phyloP scores from a whole-genome alignment of 1,284 basidiomycete genomes.

The Rhodotorula glutinis region DNA sequence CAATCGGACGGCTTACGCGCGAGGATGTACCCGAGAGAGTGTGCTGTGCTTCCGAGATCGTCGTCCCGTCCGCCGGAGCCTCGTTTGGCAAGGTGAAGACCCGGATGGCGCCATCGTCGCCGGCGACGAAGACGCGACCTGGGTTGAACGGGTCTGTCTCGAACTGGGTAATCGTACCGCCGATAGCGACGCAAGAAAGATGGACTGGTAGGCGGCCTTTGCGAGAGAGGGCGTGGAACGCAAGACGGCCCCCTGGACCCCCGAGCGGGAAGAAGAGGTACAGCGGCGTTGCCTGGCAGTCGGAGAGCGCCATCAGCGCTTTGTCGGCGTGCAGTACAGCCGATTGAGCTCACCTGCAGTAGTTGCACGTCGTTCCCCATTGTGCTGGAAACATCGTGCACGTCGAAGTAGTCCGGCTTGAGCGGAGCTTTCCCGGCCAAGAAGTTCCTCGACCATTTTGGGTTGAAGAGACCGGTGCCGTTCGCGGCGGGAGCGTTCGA shows the following conservation, averaged over 20 bases:
- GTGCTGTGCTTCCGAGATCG: neutral
- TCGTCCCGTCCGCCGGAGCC: constrained; percentile 12
- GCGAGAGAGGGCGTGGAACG: constrained; percentile 47
- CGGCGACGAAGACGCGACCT: constrained; percentile 48
- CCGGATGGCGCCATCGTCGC: constrained; percentile 50
- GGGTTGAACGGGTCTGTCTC: constrained; percentile 47
- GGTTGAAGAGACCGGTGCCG: constrained; percentile 17
- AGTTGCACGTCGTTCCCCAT: constrained; percentile 50
- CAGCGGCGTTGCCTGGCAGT: constrained; percentile 41
- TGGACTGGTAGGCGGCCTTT: constrained; percentile 49
- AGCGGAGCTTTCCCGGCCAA: constrained; percentile 51
- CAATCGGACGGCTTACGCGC: neutral
- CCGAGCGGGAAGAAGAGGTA: constrained; percentile 52
- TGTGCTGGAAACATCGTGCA: constrained; percentile 48
- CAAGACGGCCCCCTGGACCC: constrained; percentile 52
- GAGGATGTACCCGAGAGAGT: constrained; percentile 18
- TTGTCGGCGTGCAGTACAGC: neutral
- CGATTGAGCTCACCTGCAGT: constrained; percentile 33
- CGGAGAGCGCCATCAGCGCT: constrained; percentile 14
- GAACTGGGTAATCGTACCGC: constrained; percentile 50
- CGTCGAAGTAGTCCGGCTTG: constrained; percentile 51
- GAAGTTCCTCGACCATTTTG: constrained; percentile 51
- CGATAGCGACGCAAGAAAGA: constrained; percentile 44
- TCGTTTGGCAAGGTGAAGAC: constrained; percentile 47
- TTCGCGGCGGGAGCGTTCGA: no score